Percentiles rank a stretch among this genome's conserved stretches.
These are phyloP conservation scores for Detonula confervacea DNA, from an alignment of 352 stramenopile genomes.

Conservation along the genomic window DNA sequence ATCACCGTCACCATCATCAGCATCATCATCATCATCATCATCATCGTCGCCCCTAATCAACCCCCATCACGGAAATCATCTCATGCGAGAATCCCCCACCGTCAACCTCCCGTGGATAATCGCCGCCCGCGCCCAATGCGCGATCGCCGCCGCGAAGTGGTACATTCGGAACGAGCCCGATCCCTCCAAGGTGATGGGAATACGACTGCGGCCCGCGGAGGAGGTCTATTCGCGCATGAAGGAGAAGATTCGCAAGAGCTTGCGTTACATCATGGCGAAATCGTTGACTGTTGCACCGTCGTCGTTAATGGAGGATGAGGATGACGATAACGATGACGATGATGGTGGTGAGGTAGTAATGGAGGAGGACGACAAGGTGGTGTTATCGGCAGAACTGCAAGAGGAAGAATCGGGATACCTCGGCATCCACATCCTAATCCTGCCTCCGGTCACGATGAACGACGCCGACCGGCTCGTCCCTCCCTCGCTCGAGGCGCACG, in stretches of 20 bases:
- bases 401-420: conserved; percentile 74
- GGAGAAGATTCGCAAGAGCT: conserved; percentile 21
- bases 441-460: conserved; percentile 30
- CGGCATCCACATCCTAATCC: conserved; percentile 56
- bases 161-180: neutral
- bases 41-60: no score
- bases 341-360: neutral
- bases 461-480: conserved; percentile 13
- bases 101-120: conserved; percentile 39
- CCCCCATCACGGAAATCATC: conserved; percentile 31
- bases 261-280: conserved; percentile 10
- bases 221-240: conserved; percentile 32
- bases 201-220: conserved; percentile 16
- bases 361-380: neutral
- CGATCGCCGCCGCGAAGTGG: conserved; percentile 18
- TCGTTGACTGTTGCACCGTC: neutral
- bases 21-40: no score
- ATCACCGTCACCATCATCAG: neutral
- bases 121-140: conserved; percentile 24
- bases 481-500: conserved; percentile 13
- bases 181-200: neutral
- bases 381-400: conserved; percentile 19
- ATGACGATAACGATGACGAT: neutral
- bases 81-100: conserved; percentile 49
- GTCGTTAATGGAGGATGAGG: conserved; percentile 2